Conservation (phyloP, 306 rosid species). For the Arachis stenosperma region DNA sequence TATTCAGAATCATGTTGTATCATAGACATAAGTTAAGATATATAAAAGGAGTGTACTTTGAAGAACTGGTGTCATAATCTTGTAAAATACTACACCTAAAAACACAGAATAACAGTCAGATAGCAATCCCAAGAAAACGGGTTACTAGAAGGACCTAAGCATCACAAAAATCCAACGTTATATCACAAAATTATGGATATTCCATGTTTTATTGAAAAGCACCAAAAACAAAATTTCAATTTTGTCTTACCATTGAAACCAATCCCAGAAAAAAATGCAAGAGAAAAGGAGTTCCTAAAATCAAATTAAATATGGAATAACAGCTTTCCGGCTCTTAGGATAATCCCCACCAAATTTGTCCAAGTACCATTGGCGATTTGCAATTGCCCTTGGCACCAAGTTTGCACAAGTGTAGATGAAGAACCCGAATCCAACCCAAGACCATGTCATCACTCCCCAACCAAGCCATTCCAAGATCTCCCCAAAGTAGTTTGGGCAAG, state of each 20-base stretch:
- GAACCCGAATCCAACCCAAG: conserved; percentile 74
- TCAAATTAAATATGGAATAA: conserved; percentile 77
- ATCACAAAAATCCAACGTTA: background rate
- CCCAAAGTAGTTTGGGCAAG: conserved; percentile 82
- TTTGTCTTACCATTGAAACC: background rate
- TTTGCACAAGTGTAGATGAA: conserved; percentile 71
- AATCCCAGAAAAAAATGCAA: conserved; percentile 4
- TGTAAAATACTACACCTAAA: background rate
- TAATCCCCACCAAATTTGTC: conserved; percentile 85
- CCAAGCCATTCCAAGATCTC: conserved; percentile 89
- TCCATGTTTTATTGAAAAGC: background rate
- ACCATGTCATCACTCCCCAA: conserved; percentile 82
- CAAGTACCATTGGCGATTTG: conserved; percentile 72
- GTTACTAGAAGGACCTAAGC: background rate
- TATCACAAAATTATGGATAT: conserved; percentile 12
- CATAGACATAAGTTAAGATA: background rate
- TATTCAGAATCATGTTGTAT: background rate
- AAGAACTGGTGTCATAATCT: background rate
- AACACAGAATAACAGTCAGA: background rate
- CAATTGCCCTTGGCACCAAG: conserved; percentile 80
- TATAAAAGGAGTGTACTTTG: background rate
- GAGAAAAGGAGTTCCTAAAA: background rate
- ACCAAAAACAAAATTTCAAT: background rate
- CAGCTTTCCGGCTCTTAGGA: conserved; percentile 70
- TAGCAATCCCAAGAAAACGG: background rate